Conservation (phyloP, 2,329 filamentous ascomycete species). For the Aspergillus arachidicola region DNA sequence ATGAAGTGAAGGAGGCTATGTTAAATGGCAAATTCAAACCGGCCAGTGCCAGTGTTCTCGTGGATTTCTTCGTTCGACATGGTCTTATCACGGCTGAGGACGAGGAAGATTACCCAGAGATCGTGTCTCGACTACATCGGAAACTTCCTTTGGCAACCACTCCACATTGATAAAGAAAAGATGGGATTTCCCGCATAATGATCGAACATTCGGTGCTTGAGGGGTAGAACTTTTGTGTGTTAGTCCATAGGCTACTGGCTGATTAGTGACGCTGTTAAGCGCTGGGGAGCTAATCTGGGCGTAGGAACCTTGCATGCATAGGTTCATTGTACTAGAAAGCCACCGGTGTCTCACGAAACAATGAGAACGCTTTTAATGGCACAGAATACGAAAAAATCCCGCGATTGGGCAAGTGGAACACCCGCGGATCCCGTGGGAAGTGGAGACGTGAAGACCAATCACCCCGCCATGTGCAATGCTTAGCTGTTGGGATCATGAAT, state of each 20-base stretch:
- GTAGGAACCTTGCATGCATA: not conserved
- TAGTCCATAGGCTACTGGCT: not conserved
- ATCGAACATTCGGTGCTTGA: not conserved
- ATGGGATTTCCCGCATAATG: not conserved
- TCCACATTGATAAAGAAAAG: not conserved
- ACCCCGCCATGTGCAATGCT: not conserved
- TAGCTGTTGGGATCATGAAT: not conserved
- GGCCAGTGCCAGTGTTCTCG: constrained; percentile 7
- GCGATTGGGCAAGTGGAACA: not conserved
- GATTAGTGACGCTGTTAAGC: not conserved
- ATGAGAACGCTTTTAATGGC: not conserved
- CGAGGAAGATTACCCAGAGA: constrained; percentile 9
- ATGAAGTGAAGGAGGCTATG: constrained; percentile 10
- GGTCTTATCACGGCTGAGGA: constrained; percentile 12
- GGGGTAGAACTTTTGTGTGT: not conserved
- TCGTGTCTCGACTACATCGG: constrained; percentile 11
- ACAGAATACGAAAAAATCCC: not conserved
- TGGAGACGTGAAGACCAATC: not conserved
- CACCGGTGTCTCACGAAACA: not conserved
- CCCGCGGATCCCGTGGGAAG: not conserved
- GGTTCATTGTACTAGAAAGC: not conserved
- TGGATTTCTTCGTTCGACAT: constrained; percentile 15
- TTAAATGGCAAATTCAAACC: constrained; percentile 8
- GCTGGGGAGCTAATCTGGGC: too few relatives aligned
- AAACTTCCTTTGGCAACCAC: constrained; percentile 12